These are phyloP conservation scores for Arthrobotrys sphaeroides DNA, from an alignment of 2,329 filamentous ascomycete species.

Conservation along the genomic window DNA sequence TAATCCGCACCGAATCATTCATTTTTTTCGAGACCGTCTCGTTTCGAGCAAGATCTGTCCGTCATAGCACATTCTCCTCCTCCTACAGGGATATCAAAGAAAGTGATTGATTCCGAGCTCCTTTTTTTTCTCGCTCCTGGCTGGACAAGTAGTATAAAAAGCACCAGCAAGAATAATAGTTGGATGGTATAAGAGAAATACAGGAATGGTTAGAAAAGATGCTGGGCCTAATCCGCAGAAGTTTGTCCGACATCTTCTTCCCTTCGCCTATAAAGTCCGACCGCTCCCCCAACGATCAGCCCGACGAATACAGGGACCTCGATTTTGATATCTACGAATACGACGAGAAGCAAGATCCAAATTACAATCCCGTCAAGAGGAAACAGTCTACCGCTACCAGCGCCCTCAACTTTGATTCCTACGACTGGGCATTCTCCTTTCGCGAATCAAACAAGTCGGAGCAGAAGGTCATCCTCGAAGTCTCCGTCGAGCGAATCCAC, in stretches of 20 bases:
- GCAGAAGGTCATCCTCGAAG: conserved; percentile 43
- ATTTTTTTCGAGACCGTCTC: neutral
- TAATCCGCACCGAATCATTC: conserved; percentile 36
- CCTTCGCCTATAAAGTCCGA: conserved; percentile 49
- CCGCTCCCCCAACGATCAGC: conserved; percentile 2
- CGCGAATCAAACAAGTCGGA: conserved; percentile 43
- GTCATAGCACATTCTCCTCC: conserved; percentile 3
- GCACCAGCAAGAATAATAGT: conserved; percentile 8
- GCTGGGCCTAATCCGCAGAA: conserved; percentile 38
- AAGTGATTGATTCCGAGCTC: conserved; percentile 18
- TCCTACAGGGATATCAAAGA: conserved; percentile 7
- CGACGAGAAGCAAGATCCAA: conserved; percentile 27
- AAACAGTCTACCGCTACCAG: neutral
- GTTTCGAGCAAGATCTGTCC: conserved; percentile 6
- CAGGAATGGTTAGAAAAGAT: conserved; percentile 37
- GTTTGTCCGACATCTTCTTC: conserved; percentile 50
- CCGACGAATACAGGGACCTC: conserved; percentile 42
- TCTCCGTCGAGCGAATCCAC: conserved; percentile 50
- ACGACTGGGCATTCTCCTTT: conserved; percentile 54
- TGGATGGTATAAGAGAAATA: neutral
- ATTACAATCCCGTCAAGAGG: neutral
- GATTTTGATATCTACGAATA: conserved; percentile 53
- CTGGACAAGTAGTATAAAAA: conserved; percentile 8
- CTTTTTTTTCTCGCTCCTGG: conserved; percentile 3
- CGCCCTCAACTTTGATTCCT: conserved; percentile 24